Base-by-base conservation (phyloP, 768 basidiomycete species). In the Tulasnella calospora region DNA sequence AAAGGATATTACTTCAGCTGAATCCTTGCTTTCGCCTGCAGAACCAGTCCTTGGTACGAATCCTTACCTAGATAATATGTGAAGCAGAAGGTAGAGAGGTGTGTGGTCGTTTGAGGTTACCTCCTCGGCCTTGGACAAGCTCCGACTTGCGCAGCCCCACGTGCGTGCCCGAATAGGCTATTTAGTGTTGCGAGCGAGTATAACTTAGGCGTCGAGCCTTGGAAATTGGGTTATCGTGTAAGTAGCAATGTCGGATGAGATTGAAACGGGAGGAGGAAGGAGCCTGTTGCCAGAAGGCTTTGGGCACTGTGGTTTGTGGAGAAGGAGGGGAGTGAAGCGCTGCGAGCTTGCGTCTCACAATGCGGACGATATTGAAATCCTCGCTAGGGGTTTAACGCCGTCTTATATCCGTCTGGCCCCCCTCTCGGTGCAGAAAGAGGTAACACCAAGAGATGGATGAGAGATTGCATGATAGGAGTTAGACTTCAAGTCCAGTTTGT, bases 81-180 rank as follows among this genome's bases (percentile, higher is more conserved):
- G 61, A 30, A 30, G 27, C 30, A 67, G 61, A 67, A 5, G 33
- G 33, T 67, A 67, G 27, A 27, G 33, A 67, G 27, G 61, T 67
- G 30, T 67, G 17, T 33, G 61, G 17, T 67, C 5, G 30, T 10
- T 13, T 17, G 30, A 67, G 33, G 27, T 27, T 35, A 35, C 61
- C 61, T 67, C 61, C 61, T 33, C 61, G 61, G 61, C 33, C 33
- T 67, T 67, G 61, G 33, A 9, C 61, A 67, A 67, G 61, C 13
- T 67, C 61, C 61, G 61, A 67, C 33, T 30, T 67, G 61, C 61
- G 27, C 61, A 67, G 61, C 61, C 61, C 61, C 61, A 67, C 61
- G 61, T 67, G 61, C 35, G 61, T 67, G 61, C 61, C 27, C 33
- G 30, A 51, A 30, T 67, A 67, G 61, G 61, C 30, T 30, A 67